Conservation (phyloP, 176 grass and related monocot species). For the Dendrocalamus sinicus region DNA sequence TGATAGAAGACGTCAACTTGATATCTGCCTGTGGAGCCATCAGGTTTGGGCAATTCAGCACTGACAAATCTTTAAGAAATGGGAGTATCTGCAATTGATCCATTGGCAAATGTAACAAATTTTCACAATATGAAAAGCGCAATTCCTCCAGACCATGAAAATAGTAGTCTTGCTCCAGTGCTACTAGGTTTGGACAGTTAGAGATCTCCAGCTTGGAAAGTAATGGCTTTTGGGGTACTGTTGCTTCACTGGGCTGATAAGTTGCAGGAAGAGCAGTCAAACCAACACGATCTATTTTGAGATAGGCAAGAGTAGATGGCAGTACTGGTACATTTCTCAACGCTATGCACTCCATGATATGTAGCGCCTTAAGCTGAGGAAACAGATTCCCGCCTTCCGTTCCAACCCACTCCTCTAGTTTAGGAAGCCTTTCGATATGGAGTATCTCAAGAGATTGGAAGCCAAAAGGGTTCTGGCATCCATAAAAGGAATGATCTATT, state of each 20-base stretch:
- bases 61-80: background rate
- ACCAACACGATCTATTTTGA: background rate
- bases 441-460: conserved; percentile 40
- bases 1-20: background rate
- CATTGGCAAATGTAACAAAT: conserved; percentile 27
- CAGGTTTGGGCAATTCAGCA: conserved; percentile 14
- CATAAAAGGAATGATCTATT: conserved; percentile 29
- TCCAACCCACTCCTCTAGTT: conserved; percentile 36
- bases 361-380: conserved; percentile 27
- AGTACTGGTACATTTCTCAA: conserved; percentile 26
- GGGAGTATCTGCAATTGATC: background rate
- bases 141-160: conserved; percentile 12
- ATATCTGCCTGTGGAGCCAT: background rate
- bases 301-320: conserved; percentile 28
- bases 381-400: conserved; percentile 16
- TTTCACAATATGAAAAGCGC: background rate
- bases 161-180: conserved; percentile 1
- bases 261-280: conserved; percentile 34
- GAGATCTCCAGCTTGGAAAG: background rate
- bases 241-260: background rate
- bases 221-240: background rate
- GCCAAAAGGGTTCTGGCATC: background rate
- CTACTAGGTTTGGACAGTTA: conserved; percentile 33
- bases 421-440: background rate
- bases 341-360: background rate